Conservation (phyloP, 306 rosid genomes). For the Prunus padus region DNA sequence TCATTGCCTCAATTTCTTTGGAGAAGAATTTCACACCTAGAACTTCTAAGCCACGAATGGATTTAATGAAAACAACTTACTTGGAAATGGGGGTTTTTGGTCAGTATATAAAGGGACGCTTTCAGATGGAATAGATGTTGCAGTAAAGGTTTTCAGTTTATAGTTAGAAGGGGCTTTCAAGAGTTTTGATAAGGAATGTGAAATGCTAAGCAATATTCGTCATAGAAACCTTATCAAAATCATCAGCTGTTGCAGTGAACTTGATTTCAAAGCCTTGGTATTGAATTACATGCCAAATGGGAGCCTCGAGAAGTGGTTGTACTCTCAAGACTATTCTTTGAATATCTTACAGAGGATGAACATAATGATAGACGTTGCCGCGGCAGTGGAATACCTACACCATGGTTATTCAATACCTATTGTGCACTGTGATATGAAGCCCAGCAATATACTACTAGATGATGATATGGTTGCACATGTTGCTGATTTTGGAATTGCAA, state of each 20-base stretch:
- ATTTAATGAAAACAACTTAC: slow-evolving; percentile 3
- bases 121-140: slow-evolving; percentile 18
- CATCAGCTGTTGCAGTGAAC: slow-evolving; percentile 13
- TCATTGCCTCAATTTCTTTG: not conserved
- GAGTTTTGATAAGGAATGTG: slow-evolving; percentile 16
- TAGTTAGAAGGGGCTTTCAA: slow-evolving; percentile 1
- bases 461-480: no score
- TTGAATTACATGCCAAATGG: slow-evolving; percentile 27
- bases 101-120: slow-evolving; percentile 19
- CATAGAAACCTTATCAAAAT: slow-evolving; percentile 24
- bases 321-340: not conserved
- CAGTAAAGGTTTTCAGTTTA: slow-evolving; percentile 11
- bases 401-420: slow-evolving; percentile 27
- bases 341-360: slow-evolving; percentile 8
- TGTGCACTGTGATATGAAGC: slow-evolving; percentile 34
- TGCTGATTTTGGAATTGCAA: no score
- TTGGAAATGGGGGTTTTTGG: slow-evolving; percentile 19
- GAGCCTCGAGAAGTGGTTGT: slow-evolving; percentile 26
- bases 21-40: slow-evolving; percentile 27
- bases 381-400: slow-evolving; percentile 39
- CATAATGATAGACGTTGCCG: not conserved
- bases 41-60: slow-evolving; percentile 18
- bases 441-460: no score
- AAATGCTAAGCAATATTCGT: not conserved
- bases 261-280: slow-evolving; percentile 27